Evolutionary conservation across 768 basidiomycete genomes (phyloP).

Genomic region (Tephrocybe sp.): DNA sequence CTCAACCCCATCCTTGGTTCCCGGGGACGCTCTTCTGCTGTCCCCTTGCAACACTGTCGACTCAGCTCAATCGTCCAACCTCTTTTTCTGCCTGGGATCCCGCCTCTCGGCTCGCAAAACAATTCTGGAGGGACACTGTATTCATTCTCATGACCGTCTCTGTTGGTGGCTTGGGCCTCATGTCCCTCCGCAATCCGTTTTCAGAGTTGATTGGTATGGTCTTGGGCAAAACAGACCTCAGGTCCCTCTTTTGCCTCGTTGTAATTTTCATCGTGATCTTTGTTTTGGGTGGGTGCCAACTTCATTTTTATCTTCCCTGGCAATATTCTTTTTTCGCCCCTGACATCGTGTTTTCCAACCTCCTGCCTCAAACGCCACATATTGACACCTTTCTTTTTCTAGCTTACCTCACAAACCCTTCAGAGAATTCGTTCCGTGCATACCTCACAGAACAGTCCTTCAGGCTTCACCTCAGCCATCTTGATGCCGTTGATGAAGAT

Average conservation of each 20-base stretch:
- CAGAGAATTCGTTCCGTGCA: constrained; percentile 88
- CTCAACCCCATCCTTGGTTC: constrained; percentile 1
- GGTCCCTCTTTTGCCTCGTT: constrained; percentile 67
- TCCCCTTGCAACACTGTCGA: constrained; percentile 42
- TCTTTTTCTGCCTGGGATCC: constrained; percentile 35
- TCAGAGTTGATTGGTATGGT: constrained; percentile 48
- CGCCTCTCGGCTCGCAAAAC: constrained; percentile 28
- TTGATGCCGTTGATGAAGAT: constrained; percentile 65
- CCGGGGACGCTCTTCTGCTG: constrained; percentile 22
- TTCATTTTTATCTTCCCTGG: not conserved
- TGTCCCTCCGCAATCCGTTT: constrained; percentile 56
- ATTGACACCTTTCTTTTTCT: constrained; percentile 17
- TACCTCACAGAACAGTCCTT: constrained; percentile 98
- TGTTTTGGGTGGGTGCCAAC: constrained; percentile 59
- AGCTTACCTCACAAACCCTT: constrained; percentile 96
- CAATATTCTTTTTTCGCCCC: not conserved
- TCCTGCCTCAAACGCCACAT: constrained; percentile 6
- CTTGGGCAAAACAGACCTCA: constrained; percentile 59
- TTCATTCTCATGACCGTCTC: constrained; percentile 65
- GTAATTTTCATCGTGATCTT: constrained; percentile 67
- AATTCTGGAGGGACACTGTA: constrained; percentile 44
- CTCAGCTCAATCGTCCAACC: constrained; percentile 25
- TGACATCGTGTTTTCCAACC: not conserved
- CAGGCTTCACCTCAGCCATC: constrained; percentile 85
- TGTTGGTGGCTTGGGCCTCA: constrained; percentile 57